Evolutionary conservation across 1,284 basidiomycete genomes (phyloP).

Genomic region (Boletus semigastroideus): DNA sequence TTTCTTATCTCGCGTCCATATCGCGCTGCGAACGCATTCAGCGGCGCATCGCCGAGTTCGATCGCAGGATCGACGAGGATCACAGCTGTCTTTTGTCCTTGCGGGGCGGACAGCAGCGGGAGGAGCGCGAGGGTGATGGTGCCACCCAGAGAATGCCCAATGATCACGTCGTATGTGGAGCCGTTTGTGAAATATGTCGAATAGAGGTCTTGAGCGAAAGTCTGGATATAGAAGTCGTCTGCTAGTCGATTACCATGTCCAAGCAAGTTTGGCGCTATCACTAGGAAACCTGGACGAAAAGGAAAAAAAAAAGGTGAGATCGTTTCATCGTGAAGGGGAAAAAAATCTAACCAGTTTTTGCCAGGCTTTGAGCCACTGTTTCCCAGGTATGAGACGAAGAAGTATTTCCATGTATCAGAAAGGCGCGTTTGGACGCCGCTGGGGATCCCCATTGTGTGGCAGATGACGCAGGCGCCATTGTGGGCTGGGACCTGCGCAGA

Average conservation of each 20-base stretch:
- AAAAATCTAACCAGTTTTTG: neutral
- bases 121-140: slow-evolving; percentile 9
- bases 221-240: neutral
- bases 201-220: neutral
- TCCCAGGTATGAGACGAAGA: slow-evolving; percentile 7
- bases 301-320: neutral
- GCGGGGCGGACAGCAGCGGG: slow-evolving; percentile 6
- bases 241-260: slow-evolving; percentile 13
- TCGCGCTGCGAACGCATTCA: neutral
- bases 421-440: slow-evolving; percentile 20
- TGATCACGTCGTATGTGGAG: slow-evolving; percentile 20
- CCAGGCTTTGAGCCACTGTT: neutral
- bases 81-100: slow-evolving; percentile 6
- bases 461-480: slow-evolving; percentile 16
- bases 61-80: slow-evolving; percentile 22
- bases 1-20: slow-evolving; percentile 1
- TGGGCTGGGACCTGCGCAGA: neutral
- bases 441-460: slow-evolving; percentile 22
- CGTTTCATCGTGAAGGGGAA: neutral
- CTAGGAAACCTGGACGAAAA: slow-evolving; percentile 13
- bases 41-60: slow-evolving; percentile 1
- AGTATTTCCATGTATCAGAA: slow-evolving; percentile 20
- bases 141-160: slow-evolving; percentile 25
- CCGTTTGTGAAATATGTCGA: slow-evolving; percentile 14
- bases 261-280: slow-evolving; percentile 9